A percentile compares a stretch with the other conserved stretches of the same genome.
Evolutionary conservation across 1,139 yeast species (phyloP).

Genomic region (Geotrichum carabidarum): DNA sequence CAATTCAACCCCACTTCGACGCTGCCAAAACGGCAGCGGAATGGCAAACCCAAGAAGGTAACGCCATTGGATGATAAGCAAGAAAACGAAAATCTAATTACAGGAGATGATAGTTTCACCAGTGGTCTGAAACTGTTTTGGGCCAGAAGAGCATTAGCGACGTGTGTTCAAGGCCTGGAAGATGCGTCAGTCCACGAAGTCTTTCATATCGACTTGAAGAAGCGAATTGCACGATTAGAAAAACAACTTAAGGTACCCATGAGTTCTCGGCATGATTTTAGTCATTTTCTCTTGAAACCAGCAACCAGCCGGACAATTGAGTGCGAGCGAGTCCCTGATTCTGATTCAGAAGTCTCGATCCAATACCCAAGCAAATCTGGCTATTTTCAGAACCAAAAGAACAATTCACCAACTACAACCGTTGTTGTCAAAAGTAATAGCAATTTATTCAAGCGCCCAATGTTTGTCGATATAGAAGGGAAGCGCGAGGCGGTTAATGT

Average conservation of each 20-base stretch:
- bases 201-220: conserved; percentile 25
- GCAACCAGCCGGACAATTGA: conserved; percentile 13
- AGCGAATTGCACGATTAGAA: conserved; percentile 19
- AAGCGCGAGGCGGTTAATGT: conserved; percentile 25
- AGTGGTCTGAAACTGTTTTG: conserved; percentile 20
- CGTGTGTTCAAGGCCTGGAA: conserved; percentile 28
- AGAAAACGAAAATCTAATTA: not conserved
- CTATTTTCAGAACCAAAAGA: not conserved
- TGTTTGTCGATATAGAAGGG: conserved; percentile 20
- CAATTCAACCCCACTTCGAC: conserved; percentile 17
- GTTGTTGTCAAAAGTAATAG: conserved; percentile 8
- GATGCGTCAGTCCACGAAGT: conserved; percentile 24
- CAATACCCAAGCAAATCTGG: conserved; percentile 10
- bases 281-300: conserved; percentile 1
- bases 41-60: not conserved
- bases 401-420: conserved; percentile 10
- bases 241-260: conserved; percentile 20
- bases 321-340: conserved; percentile 5
- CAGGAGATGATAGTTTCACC: not conserved
- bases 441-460: conserved; percentile 9
- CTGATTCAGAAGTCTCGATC: conserved; percentile 2
- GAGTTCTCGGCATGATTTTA: conserved; percentile 14
- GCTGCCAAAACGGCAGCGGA: conserved; percentile 18
- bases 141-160: conserved; percentile 27
- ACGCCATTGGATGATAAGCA: not conserved